A percentile compares a stretch with the other conserved stretches of the same genome.
Evolutionary conservation across 768 basidiomycete genomes (phyloP).

Genomic region (Suillus bovinus): DNA sequence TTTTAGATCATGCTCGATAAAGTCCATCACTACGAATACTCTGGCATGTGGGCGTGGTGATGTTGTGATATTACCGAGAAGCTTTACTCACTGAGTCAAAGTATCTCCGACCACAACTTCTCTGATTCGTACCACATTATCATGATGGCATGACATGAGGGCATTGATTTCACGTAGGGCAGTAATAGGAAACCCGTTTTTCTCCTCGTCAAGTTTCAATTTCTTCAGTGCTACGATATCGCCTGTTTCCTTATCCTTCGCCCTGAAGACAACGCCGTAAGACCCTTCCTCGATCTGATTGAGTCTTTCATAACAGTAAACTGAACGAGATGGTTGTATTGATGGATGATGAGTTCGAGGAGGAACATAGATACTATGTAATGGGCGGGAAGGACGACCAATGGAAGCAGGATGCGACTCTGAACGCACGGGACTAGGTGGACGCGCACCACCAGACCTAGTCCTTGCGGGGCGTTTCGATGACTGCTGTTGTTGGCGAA

Average conservation of each 20-base stretch:
- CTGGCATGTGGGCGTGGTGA: slow-evolving; percentile 42
- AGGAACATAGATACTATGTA: slow-evolving; percentile 73
- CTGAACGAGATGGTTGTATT: slow-evolving; percentile 85
- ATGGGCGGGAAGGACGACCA: slow-evolving; percentile 15
- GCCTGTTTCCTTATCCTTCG: slow-evolving; percentile 89
- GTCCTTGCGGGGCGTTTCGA: slow-evolving; percentile 59
- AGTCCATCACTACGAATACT: slow-evolving; percentile 99
- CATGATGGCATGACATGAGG: slow-evolving; percentile 92
- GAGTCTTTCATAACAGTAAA: slow-evolving; percentile 89
- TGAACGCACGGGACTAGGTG: slow-evolving; percentile 16
- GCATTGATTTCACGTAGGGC: slow-evolving; percentile 93
- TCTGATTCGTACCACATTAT: slow-evolving; percentile 95
- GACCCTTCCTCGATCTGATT: slow-evolving; percentile 99
- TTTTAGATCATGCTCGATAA: slow-evolving; percentile 99
- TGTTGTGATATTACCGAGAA: slow-evolving; percentile 9
- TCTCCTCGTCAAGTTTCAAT: slow-evolving; percentile 97
- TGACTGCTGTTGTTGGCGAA: slow-evolving; percentile 35
- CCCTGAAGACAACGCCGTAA: slow-evolving; percentile 97
- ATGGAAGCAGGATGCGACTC: slow-evolving; percentile 14
- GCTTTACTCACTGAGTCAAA: slow-evolving; percentile 87
- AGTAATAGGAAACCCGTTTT: slow-evolving; percentile 98
- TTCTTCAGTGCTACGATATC: slow-evolving; percentile 98
- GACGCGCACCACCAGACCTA: slow-evolving; percentile 16
- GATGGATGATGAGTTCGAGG: slow-evolving; percentile 75
- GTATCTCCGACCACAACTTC: slow-evolving; percentile 99